Evolutionary conservation across 768 basidiomycete species (phyloP), one percentile per base, ranked within the genome.

Genomic region (Auriscalpium microsporum): DNA sequence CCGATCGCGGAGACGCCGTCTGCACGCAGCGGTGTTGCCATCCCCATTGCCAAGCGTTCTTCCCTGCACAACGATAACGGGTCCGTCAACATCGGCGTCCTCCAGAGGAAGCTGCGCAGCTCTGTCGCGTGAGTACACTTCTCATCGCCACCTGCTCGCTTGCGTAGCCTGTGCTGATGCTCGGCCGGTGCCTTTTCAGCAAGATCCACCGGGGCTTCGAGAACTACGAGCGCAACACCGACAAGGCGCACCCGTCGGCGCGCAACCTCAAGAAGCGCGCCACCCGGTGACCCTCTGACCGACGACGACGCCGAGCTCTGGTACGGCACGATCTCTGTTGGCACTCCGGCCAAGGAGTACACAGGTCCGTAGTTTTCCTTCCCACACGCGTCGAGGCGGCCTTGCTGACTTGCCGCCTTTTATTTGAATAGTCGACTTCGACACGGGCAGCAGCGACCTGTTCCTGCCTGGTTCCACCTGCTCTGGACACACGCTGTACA

Each of bases 301-400:
- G 51, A 57, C 45, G 14, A 48, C 23, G 9, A 19, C 6, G 40
- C 14, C 3, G 46, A n/a, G 11, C 51, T 57, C 19, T 59, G 58
- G 58, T 56, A 46, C 34, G 58, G 58, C 13, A 34, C 23, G 17
- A 54, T 59, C 19, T 16, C 44, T 7, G 56, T 57, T 19, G 58
- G 58, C 3, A 53, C 47, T 6, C 58, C 52, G 6, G 13, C 52
- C 11, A 17, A 45, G 19, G 19, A 10, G 14, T 59, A 48, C 52
- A 57, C 53, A 7, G 48, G 48, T 48, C 17, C 42, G 52, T 52
- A n/a, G 7, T 33, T 17, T 33, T n/a, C n/a, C n/a, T n/a, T n/a
- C n/a, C n/a, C n/a, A n/a, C n/a, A n/a, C n/a, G n/a, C n/a, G n/a
- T n/a, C 23, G 23, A 28, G 23, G 23, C 23, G n/a, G 23, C 3